These are phyloP conservation scores for Solanum hybrid DNA, from an alignment of 305 asterid genomes.

Conservation along the genomic window DNA sequence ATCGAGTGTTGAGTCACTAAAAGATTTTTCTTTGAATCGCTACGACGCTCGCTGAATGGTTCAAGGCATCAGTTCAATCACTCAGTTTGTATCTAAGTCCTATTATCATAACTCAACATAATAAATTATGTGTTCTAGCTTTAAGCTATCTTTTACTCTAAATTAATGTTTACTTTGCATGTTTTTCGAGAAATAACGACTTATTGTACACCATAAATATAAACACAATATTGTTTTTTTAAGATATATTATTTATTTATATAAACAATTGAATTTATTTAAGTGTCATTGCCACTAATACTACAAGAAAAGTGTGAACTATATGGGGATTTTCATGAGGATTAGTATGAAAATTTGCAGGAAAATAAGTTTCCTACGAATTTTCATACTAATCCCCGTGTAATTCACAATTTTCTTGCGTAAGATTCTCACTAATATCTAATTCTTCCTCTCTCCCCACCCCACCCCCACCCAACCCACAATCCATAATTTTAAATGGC, in stretches of 20 bases:
- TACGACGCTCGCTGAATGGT: background rate
- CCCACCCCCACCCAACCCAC: background rate
- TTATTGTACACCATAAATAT: no score
- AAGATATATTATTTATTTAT: background rate
- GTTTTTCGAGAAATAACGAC: background rate
- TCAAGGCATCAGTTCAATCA: background rate
- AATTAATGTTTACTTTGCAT: background rate
- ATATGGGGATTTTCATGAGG: no score
- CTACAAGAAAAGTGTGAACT: no score
- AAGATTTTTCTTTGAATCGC: background rate
- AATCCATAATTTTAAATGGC: background rate
- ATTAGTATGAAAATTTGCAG: no score
- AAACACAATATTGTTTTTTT: background rate
- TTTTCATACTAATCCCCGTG: no score
- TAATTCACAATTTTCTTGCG: no score
- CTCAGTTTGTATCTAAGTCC: background rate
- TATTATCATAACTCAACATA: background rate
- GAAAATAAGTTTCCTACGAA: no score
- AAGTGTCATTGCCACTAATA: background rate
- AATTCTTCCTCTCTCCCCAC: no score
- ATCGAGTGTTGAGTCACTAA: background rate
- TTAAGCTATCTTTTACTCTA: background rate
- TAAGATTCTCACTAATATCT: background rate
- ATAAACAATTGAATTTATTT: background rate
- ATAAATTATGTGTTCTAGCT: background rate